Evolutionary conservation across 495 filamentous ascomycete genomes (phyloP), one percentile per base, ranked within the genome.

Genomic region (Choiromyces venosus): DNA sequence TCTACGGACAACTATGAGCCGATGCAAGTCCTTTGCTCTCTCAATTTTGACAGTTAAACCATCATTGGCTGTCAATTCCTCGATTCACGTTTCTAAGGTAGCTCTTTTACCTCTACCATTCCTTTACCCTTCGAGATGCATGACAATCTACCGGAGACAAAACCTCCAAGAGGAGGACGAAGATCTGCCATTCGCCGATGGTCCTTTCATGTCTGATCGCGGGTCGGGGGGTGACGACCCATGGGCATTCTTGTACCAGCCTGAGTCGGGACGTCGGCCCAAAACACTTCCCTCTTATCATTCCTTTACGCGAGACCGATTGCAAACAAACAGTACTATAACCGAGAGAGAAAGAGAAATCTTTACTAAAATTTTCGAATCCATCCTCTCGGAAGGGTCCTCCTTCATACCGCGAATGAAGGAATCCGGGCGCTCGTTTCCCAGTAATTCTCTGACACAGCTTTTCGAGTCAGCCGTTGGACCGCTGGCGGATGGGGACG

Each of bases 331-430:
- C 16, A 42, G 35, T 42, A 56, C 56, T 9, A 44, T 75, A 36
- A 71, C 67, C n/a, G 68, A 74, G 29, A 78, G 79, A 4, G 79
- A 81, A 29, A 76, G 79, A 8, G 71, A 78, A 40, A 78, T 81
- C 69, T 81, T 81, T 67, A 71, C 79, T n/a, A 64, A 70, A 36
- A 81, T 81, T 37, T 81, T 81, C n/a, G 71, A 81, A 37, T 68
- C 68, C 29, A 81, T 81, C 66, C 76, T 81, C 9, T 76, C 76
- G 21, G 68, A 71, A n/a, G 70, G 38, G 35, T 66, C 78, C 9
- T 44, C 69, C 33, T 68, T 80, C 40, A 3, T 46, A 19, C 70
- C 79, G 9, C 75, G 66, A 36, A 8, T 64, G 18, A 29, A 36
- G 4, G 71, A 67, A 6, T 44, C 66, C 4, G 61, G 21, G 14